Conservation (phyloP, 257 asterid species). For the Ajuga chamaepitys region DNA sequence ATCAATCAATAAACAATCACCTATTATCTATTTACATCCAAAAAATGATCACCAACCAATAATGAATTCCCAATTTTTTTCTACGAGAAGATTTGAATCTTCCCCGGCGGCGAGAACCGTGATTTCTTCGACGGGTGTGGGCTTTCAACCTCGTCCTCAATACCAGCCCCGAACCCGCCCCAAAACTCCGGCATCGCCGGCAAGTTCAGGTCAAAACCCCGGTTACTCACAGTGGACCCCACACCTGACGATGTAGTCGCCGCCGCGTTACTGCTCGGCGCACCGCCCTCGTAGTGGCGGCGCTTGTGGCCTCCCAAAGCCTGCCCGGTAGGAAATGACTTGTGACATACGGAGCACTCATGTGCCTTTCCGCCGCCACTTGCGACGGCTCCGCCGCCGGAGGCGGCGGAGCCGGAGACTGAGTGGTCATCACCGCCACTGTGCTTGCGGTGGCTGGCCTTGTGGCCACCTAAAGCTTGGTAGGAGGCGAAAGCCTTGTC, state of each 20-base stretch:
- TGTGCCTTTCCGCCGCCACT: constrained; percentile 28
- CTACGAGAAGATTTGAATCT: constrained; percentile 13
- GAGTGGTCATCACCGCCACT: constrained; percentile 13
- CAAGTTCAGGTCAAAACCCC: constrained; percentile 38
- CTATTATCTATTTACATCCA: too few relatives aligned
- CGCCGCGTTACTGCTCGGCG: constrained; percentile 16
- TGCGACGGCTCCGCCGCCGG: background rate
- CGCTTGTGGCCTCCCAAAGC: constrained; percentile 67
- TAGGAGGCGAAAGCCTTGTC: constrained; percentile 36
- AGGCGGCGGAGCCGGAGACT: constrained; percentile 1
- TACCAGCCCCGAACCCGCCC: constrained; percentile 21
- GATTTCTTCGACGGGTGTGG: constrained; percentile 48
- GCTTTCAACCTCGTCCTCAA: constrained; percentile 48
- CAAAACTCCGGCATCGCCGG: constrained; percentile 40
- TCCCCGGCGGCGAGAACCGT: constrained; percentile 22
- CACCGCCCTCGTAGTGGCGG: constrained; percentile 47
- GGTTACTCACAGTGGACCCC: constrained; percentile 24
- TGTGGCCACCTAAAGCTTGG: constrained; percentile 69
- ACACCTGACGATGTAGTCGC: constrained; percentile 28
- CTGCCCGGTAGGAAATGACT: constrained; percentile 45
- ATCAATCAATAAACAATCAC: too few relatives aligned
- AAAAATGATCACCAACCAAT: too few relatives aligned
- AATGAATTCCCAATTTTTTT: background rate
- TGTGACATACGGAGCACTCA: constrained; percentile 57
- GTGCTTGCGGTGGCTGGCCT: constrained; percentile 57